Evolutionary conservation across 192 early-diverging fungal genomes (phyloP).

Genomic region (Linnemannia elongata): DNA sequence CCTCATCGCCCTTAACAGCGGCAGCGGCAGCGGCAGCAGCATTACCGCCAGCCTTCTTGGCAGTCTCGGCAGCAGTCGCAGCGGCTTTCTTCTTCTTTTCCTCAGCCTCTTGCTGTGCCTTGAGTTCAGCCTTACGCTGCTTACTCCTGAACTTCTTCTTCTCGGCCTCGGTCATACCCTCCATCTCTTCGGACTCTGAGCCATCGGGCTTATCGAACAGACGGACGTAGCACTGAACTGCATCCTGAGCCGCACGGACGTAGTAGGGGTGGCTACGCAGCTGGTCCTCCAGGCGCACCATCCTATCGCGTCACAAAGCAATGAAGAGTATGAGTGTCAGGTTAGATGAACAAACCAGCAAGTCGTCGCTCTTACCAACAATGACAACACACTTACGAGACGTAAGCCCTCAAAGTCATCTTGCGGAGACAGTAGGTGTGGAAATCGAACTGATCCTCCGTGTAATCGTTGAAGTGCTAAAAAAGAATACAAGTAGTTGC

Average conservation of each 20-base stretch:
- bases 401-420: constrained; percentile 85
- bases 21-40: background rate
- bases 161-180: constrained; percentile 73
- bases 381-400: constrained; percentile 61
- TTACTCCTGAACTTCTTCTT: constrained; percentile 82
- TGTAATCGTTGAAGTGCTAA: constrained; percentile 81
- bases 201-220: constrained; percentile 46
- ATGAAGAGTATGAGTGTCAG: background rate
- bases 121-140: constrained; percentile 78
- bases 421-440: constrained; percentile 93
- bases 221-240: constrained; percentile 63
- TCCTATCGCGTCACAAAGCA: constrained; percentile 22
- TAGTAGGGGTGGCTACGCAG: constrained; percentile 78
- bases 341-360: background rate
- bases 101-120: constrained; percentile 62
- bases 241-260: constrained; percentile 78
- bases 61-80: constrained; percentile 49
- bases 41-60: constrained; percentile 49
- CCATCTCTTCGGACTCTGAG: constrained; percentile 39
- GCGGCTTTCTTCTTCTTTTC: constrained; percentile 53
- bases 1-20: constrained; percentile 64
- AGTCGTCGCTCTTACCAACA: background rate
- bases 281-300: constrained; percentile 81
- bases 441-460: constrained; percentile 96
- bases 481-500: too few species aligned